Evolutionary conservation across 1,284 basidiomycete species (phyloP).

Genomic region (Taiwanofungus camphoratus): DNA sequence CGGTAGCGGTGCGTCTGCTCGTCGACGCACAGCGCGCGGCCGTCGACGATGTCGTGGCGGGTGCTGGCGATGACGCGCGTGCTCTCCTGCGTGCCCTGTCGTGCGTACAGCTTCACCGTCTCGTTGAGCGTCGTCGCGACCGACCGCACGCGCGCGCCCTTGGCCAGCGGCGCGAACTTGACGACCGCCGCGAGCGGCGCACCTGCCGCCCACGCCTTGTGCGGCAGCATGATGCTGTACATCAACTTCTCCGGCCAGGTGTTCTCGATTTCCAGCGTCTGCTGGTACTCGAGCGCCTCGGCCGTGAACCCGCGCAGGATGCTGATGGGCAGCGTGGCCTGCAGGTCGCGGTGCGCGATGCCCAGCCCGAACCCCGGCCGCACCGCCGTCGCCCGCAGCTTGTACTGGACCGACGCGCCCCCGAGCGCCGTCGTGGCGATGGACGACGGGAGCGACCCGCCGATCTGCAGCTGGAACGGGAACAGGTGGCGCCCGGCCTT

Average conservation of each 20-base stretch:
- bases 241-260: slow-evolving; percentile 95
- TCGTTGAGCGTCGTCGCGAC: slow-evolving; percentile 74
- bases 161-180: slow-evolving; percentile 83
- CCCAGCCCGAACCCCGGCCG: slow-evolving; percentile 66
- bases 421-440: slow-evolving; percentile 54
- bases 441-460: slow-evolving; percentile 77
- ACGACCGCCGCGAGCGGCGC: slow-evolving; percentile 77
- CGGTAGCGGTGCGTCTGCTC: slow-evolving; percentile 32
- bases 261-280: slow-evolving; percentile 91
- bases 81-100: slow-evolving; percentile 54
- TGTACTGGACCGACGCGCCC: slow-evolving; percentile 74
- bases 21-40: slow-evolving; percentile 46
- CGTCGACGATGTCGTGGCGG: slow-evolving; percentile 69
- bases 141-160: slow-evolving; percentile 72
- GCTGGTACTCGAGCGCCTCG: slow-evolving; percentile 90
- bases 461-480: slow-evolving; percentile 81
- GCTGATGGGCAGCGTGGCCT: slow-evolving; percentile 54
- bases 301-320: slow-evolving; percentile 70
- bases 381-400: slow-evolving; percentile 76
- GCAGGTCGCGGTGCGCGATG: slow-evolving; percentile 52
- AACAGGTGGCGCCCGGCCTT: slow-evolving; percentile 87
- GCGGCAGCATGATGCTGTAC: slow-evolving; percentile 83
- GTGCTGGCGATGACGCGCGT: slow-evolving; percentile 57
- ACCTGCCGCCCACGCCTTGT: slow-evolving; percentile 89
- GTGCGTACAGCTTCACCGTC: slow-evolving; percentile 58